Base-by-base conservation (phyloP, 2,329 filamentous ascomycete species). In the Talaromyces amestolkiae region DNA sequence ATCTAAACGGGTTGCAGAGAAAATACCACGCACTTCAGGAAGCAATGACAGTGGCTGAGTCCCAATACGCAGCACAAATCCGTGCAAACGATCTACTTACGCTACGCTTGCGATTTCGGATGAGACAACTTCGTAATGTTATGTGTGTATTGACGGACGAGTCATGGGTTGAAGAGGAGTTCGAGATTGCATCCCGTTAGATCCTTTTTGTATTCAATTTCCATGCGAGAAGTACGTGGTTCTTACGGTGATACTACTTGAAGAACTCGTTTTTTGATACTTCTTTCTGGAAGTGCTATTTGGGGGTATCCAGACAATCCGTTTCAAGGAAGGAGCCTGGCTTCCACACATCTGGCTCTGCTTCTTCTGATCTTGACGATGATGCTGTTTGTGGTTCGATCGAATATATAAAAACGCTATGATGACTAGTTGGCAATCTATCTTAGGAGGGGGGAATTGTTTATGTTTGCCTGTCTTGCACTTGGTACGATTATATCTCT, bases 91-190 rank as follows among this genome's bases (percentile, higher is more conserved):
- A 58, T 37, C 31, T 58, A 58, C 53, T 58, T 39, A 11, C 5
- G n/a, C 35, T 17, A 35, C 27, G 27, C 3, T 58, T 58, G 11
- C 27, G 35, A 39, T 58, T 58, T 58, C 27, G 27, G 53, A 58
- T 58, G 15, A 58, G 31, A 33, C 27, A 58, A 33, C 53, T 58
- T 58, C 9, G 27, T 39, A n/a, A 19, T 37, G 27, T 58, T 58
- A 58, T 58, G 13, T 58, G 13, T 39, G 27, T 58, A 19, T 58
- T 58, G n/a, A 58, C n/a, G 15, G 27, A 58, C 6, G 27, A 58
- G 53, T 58, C 27, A 19, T 58, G 27, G 53, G n/a, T 39, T 58
- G 27, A 58, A 24, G 27, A 58, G 53, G 27, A 58, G 27, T 58
- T 58, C 27, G n/a, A 58, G 13, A 39, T 35, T 19, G 13, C 53